Conservation (phyloP, 805 yeast species). For the Starmerella etchellsii region DNA sequence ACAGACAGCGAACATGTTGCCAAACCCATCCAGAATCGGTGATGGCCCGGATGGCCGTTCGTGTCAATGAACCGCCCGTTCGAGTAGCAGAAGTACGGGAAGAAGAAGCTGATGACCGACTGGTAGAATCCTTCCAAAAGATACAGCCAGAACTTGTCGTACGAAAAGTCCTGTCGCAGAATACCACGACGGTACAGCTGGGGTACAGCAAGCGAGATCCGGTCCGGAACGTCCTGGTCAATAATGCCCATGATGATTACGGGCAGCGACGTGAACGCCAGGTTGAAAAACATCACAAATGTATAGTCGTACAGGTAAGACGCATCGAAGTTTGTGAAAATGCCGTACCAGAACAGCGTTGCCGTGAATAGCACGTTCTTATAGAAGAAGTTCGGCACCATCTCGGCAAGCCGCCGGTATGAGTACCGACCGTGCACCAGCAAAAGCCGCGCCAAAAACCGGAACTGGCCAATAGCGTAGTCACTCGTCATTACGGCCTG, state of each 20-base stretch:
- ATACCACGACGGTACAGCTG: slow-evolving; percentile 61
- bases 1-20: slow-evolving; percentile 52
- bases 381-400: slow-evolving; percentile 72
- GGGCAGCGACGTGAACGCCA: slow-evolving; percentile 74
- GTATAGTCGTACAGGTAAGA: slow-evolving; percentile 69
- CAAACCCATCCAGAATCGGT: slow-evolving; percentile 62
- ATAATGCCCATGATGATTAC: slow-evolving; percentile 59
- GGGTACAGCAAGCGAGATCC: slow-evolving; percentile 55
- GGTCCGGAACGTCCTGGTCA: slow-evolving; percentile 66
- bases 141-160: slow-evolving; percentile 45
- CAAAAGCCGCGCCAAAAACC: slow-evolving; percentile 51
- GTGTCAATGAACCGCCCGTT: slow-evolving; percentile 27
- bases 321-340: slow-evolving; percentile 58
- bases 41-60: slow-evolving; percentile 29
- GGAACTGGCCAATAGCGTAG: slow-evolving; percentile 70
- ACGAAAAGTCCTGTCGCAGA: slow-evolving; percentile 50
- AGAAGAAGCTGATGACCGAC: slow-evolving; percentile 53
- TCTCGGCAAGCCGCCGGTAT: slow-evolving; percentile 58
- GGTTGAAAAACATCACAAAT: slow-evolving; percentile 63
- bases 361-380: slow-evolving; percentile 65
- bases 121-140: slow-evolving; percentile 68
- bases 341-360: slow-evolving; percentile 68
- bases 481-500: slow-evolving; percentile 83
- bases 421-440: slow-evolving; percentile 78
- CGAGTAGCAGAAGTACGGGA: slow-evolving; percentile 50